Conservation (phyloP, 345 rosid genomes). For the Corymbia maculata region DNA sequence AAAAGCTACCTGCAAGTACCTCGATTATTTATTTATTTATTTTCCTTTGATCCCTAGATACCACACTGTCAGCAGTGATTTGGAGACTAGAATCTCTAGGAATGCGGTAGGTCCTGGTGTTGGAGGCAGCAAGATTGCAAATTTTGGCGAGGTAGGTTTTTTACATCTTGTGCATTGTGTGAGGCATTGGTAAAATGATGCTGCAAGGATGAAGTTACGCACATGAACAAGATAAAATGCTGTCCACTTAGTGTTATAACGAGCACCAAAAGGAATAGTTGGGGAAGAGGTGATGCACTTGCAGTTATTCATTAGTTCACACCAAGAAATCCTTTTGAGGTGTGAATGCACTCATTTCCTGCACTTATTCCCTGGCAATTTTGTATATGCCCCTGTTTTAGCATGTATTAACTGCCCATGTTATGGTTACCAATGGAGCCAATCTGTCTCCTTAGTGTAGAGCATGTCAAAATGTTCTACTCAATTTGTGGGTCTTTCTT, state of each 20-base stretch:
- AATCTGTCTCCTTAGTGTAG: not conserved
- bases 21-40: not conserved
- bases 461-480: not conserved
- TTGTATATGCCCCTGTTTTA: not conserved
- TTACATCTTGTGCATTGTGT: not conserved
- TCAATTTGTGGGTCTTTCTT: not conserved
- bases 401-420: not conserved
- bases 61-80: slow-evolving; percentile 8
- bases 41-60: slow-evolving; percentile 7
- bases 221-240: not conserved
- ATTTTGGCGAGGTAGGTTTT: slow-evolving; percentile 26
- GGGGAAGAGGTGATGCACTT: not conserved
- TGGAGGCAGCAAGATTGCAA: slow-evolving; percentile 15
- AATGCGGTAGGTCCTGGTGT: slow-evolving; percentile 15
- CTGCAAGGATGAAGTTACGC: not conserved
- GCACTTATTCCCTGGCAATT: not conserved
- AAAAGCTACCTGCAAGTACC: not conserved
- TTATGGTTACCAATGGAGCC: not conserved
- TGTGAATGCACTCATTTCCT: not conserved
- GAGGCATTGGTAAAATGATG: not conserved
- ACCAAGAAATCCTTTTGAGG: not conserved
- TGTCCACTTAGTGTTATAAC: not conserved
- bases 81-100: slow-evolving; percentile 22
- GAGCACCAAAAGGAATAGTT: not conserved
- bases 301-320: not conserved